phyloP scores from a whole-genome alignment of 352 stramenopile species.

The Globisporangium cystogenes region DNA sequence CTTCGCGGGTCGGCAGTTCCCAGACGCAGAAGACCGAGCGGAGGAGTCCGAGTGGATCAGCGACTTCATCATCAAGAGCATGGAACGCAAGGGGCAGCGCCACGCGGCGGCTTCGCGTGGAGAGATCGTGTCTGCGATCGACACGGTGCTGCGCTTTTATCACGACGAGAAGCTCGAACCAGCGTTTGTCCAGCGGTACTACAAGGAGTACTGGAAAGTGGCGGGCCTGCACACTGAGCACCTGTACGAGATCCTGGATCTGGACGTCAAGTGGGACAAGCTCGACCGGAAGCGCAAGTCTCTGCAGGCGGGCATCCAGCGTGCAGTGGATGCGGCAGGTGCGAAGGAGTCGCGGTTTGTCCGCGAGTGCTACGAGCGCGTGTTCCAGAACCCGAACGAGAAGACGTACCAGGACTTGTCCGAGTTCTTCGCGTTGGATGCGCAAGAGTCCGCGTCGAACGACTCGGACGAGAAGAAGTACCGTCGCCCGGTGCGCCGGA shows the following conservation, averaged over 20 bases:
- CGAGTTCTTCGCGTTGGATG: constrained; percentile 80
- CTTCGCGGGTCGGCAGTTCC: constrained; percentile 67
- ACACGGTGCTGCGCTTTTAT: constrained; percentile 86
- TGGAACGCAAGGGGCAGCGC: constrained; percentile 50
- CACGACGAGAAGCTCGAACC: constrained; percentile 87
- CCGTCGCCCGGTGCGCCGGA: constrained; percentile 70
- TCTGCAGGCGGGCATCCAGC: constrained; percentile 66
- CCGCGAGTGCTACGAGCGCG: constrained; percentile 74
- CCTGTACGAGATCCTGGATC: constrained; percentile 82
- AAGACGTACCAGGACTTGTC: constrained; percentile 84
- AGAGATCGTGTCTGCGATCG: constrained; percentile 85
- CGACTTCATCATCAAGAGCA: constrained; percentile 79
- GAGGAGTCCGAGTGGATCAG: constrained; percentile 89
- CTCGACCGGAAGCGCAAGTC: constrained; percentile 75
- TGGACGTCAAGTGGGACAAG: constrained; percentile 88
- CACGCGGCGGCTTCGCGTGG: constrained; percentile 53
- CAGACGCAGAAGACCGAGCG: constrained; percentile 75
- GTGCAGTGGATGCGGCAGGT: constrained; percentile 54
- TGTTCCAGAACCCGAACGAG: constrained; percentile 68
- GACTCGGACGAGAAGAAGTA: constrained; percentile 59
- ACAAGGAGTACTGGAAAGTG: constrained; percentile 88
- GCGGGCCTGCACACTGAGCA: constrained; percentile 76
- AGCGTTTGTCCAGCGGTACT: constrained; percentile 87
- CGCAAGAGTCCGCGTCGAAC: constrained; percentile 43
- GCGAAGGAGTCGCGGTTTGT: constrained; percentile 78